Evolutionary conservation across 257 asterid genomes (phyloP).

Genomic region (Cruciata laevipes): DNA sequence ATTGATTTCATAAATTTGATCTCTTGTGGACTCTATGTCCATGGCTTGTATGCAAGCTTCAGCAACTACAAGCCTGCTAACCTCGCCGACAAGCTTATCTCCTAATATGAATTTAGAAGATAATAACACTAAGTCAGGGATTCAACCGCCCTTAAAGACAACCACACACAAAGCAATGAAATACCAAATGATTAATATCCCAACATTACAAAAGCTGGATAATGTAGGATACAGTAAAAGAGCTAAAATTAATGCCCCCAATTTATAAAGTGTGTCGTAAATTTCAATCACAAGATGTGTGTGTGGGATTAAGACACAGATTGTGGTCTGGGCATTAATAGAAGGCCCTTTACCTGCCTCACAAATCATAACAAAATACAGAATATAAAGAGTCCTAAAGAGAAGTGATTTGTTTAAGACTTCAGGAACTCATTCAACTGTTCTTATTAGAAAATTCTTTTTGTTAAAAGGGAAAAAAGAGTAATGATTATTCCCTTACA

Average conservation of each 20-base stretch:
- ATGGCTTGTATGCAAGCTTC: constrained; percentile 94
- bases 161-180: background rate
- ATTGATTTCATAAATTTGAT: constrained; percentile 80
- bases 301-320: background rate
- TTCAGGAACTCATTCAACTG: background rate
- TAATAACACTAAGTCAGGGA: background rate
- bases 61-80: constrained; percentile 85
- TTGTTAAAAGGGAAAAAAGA: background rate
- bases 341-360: background rate
- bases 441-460: background rate
- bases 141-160: background rate
- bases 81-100: constrained; percentile 92
- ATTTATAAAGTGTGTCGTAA: background rate
- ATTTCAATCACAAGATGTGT: background rate
- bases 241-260: background rate
- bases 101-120: constrained; percentile 34
- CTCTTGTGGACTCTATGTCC: constrained; percentile 65
- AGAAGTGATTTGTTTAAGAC: background rate
- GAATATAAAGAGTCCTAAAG: background rate
- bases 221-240: background rate
- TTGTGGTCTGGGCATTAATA: background rate
- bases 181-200: background rate
- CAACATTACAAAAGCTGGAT: background rate
- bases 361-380: background rate
- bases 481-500: background rate